These are phyloP conservation scores for Hydnum rufescens DNA, from an alignment of 768 basidiomycete species.

Conservation along the genomic window DNA sequence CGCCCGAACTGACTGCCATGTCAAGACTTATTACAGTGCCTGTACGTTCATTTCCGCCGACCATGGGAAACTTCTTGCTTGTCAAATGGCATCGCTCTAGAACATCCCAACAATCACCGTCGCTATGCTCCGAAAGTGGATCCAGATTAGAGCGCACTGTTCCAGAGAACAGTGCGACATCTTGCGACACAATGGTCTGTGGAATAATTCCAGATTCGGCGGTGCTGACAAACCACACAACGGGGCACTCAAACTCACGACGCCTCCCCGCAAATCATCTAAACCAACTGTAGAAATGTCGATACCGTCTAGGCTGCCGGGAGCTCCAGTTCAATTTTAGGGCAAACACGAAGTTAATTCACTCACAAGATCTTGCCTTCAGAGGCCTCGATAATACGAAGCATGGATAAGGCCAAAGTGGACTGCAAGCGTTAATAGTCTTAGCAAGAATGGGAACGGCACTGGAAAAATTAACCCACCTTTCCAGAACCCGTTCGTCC, in stretches of 20 bases:
- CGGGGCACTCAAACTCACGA: constrained; percentile 23
- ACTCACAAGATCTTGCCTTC: constrained; percentile 38
- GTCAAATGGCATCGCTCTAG: constrained; percentile 42
- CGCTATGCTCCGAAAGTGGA: constrained; percentile 37
- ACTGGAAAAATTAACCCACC: neutral
- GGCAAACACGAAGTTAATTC: constrained; percentile 10
- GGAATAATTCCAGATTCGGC: constrained; percentile 7
- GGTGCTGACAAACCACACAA: neutral
- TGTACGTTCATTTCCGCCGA: constrained; percentile 7
- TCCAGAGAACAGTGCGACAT: constrained; percentile 54
- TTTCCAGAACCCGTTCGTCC: constrained; percentile 48
- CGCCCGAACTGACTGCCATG: constrained; percentile 39
- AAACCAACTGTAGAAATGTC: constrained; percentile 49
- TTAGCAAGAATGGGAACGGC: neutral
- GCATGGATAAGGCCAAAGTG: constrained; percentile 34
- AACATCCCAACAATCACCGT: constrained; percentile 43
- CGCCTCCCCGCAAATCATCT: constrained; percentile 38
- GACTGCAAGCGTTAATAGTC: constrained; percentile 27
- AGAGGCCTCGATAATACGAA: constrained; percentile 42
- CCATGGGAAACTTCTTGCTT: too few relatives aligned
- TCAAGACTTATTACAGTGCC: constrained; percentile 25
- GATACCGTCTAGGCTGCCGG: constrained; percentile 14
- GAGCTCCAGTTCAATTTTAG: too few relatives aligned
- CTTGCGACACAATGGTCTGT: constrained; percentile 56
- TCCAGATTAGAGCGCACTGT: constrained; percentile 56